These are phyloP conservation scores for Vanderwaltozyma verrucispora DNA, from an alignment of 805 yeast genomes.

Conservation along the genomic window DNA sequence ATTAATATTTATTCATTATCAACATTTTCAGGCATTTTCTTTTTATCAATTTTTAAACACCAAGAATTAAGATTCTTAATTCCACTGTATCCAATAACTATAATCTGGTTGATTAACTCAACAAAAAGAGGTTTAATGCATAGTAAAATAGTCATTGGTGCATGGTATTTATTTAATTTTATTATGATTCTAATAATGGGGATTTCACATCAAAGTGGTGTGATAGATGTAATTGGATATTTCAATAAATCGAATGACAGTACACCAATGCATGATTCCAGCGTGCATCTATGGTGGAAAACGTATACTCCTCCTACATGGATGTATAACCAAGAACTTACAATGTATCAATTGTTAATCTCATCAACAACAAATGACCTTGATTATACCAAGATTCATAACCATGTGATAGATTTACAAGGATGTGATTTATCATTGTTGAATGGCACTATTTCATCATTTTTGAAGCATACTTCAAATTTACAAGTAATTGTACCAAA, in stretches of 20 bases:
- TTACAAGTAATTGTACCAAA: constrained; percentile 1
- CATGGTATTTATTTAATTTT: constrained; percentile 60
- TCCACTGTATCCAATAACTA: constrained; percentile 63
- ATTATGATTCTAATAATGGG: constrained; percentile 62
- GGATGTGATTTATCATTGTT: constrained; percentile 32
- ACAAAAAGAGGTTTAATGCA: constrained; percentile 7
- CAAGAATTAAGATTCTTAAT: constrained; percentile 86
- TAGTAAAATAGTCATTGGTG: background rate
- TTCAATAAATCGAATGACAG: constrained; percentile 8
- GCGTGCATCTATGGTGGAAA: constrained; percentile 76
- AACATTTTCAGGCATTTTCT: constrained; percentile 46
- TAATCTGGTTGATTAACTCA: background rate
- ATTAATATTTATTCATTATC: constrained; percentile 44
- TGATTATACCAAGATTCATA: constrained; percentile 5
- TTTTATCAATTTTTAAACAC: constrained; percentile 72
- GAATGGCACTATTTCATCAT: constrained; percentile 11
- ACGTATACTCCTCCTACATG: constrained; percentile 92
- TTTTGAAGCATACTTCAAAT: constrained; percentile 5
- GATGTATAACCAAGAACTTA: constrained; percentile 36
- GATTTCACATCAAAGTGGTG: constrained; percentile 80
- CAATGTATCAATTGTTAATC: constrained; percentile 6
- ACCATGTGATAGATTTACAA: constrained; percentile 36
- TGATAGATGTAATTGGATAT: constrained; percentile 48
- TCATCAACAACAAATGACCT: constrained; percentile 15
- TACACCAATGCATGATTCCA: constrained; percentile 4